Percentiles rank a stretch among this genome's conserved stretches.
phyloP scores from a whole-genome alignment of 1,284 basidiomycete genomes.

The Naganishia albida region DNA sequence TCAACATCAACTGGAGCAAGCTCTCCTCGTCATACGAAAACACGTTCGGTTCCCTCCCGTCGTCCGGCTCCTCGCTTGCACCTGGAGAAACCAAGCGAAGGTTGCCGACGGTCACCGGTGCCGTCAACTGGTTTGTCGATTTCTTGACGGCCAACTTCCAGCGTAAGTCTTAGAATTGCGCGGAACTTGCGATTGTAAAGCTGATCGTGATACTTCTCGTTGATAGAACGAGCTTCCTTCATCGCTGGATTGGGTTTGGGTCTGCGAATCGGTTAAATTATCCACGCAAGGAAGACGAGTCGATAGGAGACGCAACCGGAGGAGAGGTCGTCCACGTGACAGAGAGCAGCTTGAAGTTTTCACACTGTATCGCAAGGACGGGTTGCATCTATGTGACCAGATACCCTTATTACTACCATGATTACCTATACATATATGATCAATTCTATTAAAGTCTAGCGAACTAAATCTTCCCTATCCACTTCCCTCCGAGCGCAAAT shows the following conservation, averaged over 20 bases:
- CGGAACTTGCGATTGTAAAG: too few species aligned
- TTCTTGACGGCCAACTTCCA: slow-evolving; percentile 94
- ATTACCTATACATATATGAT: neutral
- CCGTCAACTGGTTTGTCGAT: slow-evolving; percentile 72
- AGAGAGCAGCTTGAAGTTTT: neutral
- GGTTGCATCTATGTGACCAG: neutral
- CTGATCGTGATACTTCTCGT: neutral
- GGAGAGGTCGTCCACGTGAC: too few species aligned
- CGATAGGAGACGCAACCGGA: neutral
- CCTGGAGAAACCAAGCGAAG: slow-evolving; percentile 15
- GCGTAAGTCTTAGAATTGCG: slow-evolving; percentile 50
- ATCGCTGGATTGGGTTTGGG: slow-evolving; percentile 58
- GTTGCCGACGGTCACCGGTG: slow-evolving; percentile 65
- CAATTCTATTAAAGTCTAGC: neutral
- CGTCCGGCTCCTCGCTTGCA: slow-evolving; percentile 51
- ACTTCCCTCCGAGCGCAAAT: slow-evolving; percentile 16
- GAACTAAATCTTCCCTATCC: slow-evolving; percentile 23
- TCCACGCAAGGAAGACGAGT: neutral
- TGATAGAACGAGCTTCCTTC: slow-evolving; percentile 57
- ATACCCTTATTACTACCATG: neutral
- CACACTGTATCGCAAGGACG: neutral
- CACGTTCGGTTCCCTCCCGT: slow-evolving; percentile 67
- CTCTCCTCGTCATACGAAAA: slow-evolving; percentile 66
- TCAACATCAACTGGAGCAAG: slow-evolving; percentile 77
- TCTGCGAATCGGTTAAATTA: slow-evolving; percentile 55